These are phyloP conservation scores for Blastobotrys indianensis DNA, from an alignment of 1,139 yeast genomes.

Conservation along the genomic window DNA sequence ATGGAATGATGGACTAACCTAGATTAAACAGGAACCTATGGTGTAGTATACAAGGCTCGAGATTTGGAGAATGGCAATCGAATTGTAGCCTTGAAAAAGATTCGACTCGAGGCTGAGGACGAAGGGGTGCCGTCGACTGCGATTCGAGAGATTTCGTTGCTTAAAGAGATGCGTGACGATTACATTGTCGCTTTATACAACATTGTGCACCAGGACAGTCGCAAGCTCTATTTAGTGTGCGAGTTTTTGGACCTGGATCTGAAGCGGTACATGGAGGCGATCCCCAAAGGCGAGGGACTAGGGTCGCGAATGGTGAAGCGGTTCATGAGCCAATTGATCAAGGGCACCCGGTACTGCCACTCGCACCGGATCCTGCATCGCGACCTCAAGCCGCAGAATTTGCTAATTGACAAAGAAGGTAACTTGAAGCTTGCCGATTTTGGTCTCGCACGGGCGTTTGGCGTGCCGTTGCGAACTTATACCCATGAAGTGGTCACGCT, in stretches of 20 bases:
- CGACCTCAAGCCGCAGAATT: constrained; percentile 93
- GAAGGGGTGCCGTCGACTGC: constrained; percentile 99
- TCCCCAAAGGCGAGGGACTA: constrained; percentile 86
- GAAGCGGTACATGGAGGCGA: constrained; percentile 93
- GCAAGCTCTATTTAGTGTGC: constrained; percentile 85
- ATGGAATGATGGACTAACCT: constrained; percentile 1
- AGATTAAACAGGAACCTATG: constrained; percentile 62
- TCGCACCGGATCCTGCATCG: constrained; percentile 92
- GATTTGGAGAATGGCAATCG: constrained; percentile 86
- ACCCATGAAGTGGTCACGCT: constrained; percentile 97
- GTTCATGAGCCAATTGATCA: constrained; percentile 86
- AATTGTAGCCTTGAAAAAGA: constrained; percentile 89
- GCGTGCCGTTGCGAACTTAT: constrained; percentile 92
- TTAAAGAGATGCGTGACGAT: constrained; percentile 89
- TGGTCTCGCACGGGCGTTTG: constrained; percentile 95
- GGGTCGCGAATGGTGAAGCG: constrained; percentile 88
- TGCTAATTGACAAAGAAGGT: constrained; percentile 91
- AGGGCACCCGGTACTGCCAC: constrained; percentile 93
- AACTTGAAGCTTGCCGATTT: constrained; percentile 93
- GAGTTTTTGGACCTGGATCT: constrained; percentile 92
- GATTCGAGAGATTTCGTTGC: constrained; percentile 86
- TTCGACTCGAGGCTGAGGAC: constrained; percentile 92
- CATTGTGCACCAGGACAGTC: constrained; percentile 95
- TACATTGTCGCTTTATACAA: constrained; percentile 88
- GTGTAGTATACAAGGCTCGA: constrained; percentile 94